Percentiles rank a stretch among this genome's conserved stretches.
These are phyloP conservation scores for Arxiozyma telluris DNA, from an alignment of 1,139 yeast species.

Conservation along the genomic window DNA sequence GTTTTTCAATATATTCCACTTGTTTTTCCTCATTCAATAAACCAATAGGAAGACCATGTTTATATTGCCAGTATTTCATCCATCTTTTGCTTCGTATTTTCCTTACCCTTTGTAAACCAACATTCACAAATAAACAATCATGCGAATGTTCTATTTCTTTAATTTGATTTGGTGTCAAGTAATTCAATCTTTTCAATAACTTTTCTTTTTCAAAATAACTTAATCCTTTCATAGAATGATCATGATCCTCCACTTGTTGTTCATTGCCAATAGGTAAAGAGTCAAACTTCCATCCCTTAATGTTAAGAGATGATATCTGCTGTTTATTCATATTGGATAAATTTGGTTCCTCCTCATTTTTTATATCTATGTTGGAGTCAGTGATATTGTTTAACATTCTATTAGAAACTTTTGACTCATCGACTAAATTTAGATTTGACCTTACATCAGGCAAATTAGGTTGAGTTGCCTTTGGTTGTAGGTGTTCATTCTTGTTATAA, in stretches of 20 bases:
- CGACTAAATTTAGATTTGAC: background rate
- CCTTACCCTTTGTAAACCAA: slow-evolving; percentile 28
- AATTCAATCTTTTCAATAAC: slow-evolving; percentile 16
- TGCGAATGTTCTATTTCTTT: slow-evolving; percentile 33
- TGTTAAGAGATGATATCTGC: slow-evolving; percentile 12
- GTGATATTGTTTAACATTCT: slow-evolving; percentile 19
- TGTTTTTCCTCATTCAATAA: slow-evolving; percentile 18
- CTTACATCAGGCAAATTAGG: background rate
- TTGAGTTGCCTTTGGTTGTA: background rate
- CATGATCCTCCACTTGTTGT: slow-evolving; percentile 2
- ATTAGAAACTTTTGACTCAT: slow-evolving; percentile 9
- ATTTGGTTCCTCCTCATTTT: slow-evolving; percentile 1
- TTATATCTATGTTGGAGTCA: slow-evolving; percentile 10
- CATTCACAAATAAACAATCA: slow-evolving; percentile 31
- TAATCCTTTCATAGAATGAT: slow-evolving; percentile 28
- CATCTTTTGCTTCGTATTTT: slow-evolving; percentile 29
- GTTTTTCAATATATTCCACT: slow-evolving; percentile 18
- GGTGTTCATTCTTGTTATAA: background rate
- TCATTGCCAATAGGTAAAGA: slow-evolving; percentile 17
- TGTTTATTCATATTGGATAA: background rate
- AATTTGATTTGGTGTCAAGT: slow-evolving; percentile 26
- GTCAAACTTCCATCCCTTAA: slow-evolving; percentile 31
- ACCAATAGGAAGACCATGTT: slow-evolving; percentile 32
- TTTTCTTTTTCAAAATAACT: slow-evolving; percentile 26
- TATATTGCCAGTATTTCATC: slow-evolving; percentile 35